phyloP scores from a whole-genome alignment of 1,284 basidiomycete species.

The Peniophora sp. region DNA sequence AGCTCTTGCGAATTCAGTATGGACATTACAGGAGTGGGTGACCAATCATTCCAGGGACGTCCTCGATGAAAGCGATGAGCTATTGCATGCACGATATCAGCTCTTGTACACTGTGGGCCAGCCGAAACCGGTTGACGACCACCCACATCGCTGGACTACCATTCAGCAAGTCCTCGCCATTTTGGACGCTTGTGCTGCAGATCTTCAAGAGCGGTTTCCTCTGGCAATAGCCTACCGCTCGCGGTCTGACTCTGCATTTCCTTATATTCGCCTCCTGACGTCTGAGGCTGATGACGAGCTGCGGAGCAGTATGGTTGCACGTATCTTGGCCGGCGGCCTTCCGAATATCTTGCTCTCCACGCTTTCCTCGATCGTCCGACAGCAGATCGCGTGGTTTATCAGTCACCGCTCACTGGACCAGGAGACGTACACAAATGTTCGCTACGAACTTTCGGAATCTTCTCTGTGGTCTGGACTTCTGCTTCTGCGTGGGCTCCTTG shows the following conservation, averaged over 20 bases:
- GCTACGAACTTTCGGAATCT: not conserved
- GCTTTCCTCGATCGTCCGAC: not conserved
- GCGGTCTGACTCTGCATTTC: constrained; percentile 3
- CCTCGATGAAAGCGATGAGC: constrained; percentile 47
- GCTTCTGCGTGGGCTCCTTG: constrained; percentile 35
- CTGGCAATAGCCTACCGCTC: not conserved
- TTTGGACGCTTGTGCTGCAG: constrained; percentile 6
- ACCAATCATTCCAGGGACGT: constrained; percentile 29
- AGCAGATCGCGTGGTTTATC: too few relatives aligned
- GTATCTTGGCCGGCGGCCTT: constrained; percentile 4
- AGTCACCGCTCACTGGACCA: too few relatives aligned
- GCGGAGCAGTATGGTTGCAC: not conserved
- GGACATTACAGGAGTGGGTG: constrained; percentile 28
- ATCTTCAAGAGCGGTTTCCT: constrained; percentile 5
- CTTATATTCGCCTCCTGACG: constrained; percentile 9
- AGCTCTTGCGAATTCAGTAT: constrained; percentile 6
- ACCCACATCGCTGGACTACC: constrained; percentile 39
- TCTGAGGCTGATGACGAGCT: not conserved
- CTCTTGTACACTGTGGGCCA: constrained; percentile 40
- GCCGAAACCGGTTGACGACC: constrained; percentile 30
- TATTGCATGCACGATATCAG: constrained; percentile 40
- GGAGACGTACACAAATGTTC: not conserved
- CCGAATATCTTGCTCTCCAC: constrained; percentile 3
- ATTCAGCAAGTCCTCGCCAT: constrained; percentile 33
- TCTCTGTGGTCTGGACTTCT: constrained; percentile 30